Evolutionary conservation across 2,329 filamentous ascomycete genomes (phyloP).

Genomic region (Penicillium sp.): DNA sequence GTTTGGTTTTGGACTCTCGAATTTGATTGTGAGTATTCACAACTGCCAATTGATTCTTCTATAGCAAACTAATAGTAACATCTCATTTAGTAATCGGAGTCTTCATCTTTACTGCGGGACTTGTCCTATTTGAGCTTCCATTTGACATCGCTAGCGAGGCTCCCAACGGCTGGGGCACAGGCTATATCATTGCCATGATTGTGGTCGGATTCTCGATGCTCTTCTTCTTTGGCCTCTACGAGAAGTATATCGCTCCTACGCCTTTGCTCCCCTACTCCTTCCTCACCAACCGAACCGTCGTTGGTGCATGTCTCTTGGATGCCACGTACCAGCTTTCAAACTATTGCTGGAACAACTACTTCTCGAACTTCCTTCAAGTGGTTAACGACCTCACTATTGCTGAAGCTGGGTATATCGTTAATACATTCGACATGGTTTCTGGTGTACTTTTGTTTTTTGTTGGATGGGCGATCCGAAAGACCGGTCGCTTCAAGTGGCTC

Average conservation of each 20-base stretch:
- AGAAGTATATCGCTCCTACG: constrained; percentile 49
- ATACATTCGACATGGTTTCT: constrained; percentile 53
- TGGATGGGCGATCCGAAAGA: constrained; percentile 51
- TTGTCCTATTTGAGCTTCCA: constrained; percentile 53
- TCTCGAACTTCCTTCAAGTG: constrained; percentile 26
- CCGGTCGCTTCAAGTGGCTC: constrained; percentile 55
- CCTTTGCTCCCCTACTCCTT: constrained; percentile 49
- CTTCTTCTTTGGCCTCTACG: constrained; percentile 53
- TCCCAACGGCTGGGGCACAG: constrained; percentile 42
- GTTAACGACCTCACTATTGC: constrained; percentile 33
- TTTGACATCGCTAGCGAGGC: constrained; percentile 47
- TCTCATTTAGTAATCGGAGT: constrained; percentile 52
- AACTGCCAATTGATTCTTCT: background rate
- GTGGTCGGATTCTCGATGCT: constrained; percentile 57
- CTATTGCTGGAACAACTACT: constrained; percentile 34
- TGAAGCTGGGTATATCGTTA: constrained; percentile 44
- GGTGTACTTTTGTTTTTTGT: constrained; percentile 57
- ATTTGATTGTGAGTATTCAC: constrained; percentile 52
- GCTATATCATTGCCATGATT: constrained; percentile 51
- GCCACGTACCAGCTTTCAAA: constrained; percentile 32
- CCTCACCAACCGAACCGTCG: constrained; percentile 27
- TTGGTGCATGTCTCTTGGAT: constrained; percentile 31
- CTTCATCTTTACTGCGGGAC: constrained; percentile 59
- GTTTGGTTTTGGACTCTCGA: constrained; percentile 56
- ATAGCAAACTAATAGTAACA: background rate